phyloP scores from a whole-genome alignment of 768 basidiomycete genomes.

The Xanthoconium stramineum region DNA sequence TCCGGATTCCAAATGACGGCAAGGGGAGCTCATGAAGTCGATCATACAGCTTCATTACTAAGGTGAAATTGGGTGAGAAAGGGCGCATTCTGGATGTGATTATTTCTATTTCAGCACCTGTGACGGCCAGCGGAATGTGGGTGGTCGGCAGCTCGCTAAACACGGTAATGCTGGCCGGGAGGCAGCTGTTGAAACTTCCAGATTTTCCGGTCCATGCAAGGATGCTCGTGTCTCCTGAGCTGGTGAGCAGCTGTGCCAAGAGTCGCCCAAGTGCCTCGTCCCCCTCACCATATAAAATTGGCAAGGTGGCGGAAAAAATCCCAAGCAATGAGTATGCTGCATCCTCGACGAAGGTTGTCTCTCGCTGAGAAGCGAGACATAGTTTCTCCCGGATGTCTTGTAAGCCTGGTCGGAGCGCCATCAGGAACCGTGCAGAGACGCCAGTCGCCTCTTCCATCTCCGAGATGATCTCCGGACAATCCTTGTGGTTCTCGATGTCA shows the following conservation, averaged over 20 bases:
- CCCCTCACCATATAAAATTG: conserved; percentile 11
- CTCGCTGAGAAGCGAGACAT: conserved; percentile 3
- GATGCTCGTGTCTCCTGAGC: not conserved
- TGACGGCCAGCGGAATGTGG: not conserved
- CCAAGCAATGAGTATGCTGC: conserved; percentile 13
- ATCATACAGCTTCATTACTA: not conserved
- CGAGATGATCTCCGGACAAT: not conserved
- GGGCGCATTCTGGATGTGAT: not conserved
- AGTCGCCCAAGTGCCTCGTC: conserved; percentile 8
- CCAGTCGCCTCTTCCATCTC: conserved; percentile 10
- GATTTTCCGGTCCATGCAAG: not conserved
- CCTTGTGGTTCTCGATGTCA: conserved; percentile 8
- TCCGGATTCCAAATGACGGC: not conserved
- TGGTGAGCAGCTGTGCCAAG: conserved; percentile 3
- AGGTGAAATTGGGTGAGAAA: not conserved
- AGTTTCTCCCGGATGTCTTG: conserved; percentile 5
- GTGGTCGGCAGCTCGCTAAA: not conserved
- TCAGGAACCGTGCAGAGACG: not conserved
- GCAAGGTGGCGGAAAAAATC: conserved; percentile 5
- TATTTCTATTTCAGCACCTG: not conserved
- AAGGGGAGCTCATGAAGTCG: not conserved
- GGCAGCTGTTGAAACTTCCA: not conserved
- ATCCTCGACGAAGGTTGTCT: conserved; percentile 9
- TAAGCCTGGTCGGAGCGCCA: conserved; percentile 1
- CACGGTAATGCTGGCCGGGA: not conserved